A percentile compares a stretch with the other conserved stretches of the same genome.
phyloP scores from a whole-genome alignment of 1,284 basidiomycete genomes.

The Apiotrichum montevideense region DNA sequence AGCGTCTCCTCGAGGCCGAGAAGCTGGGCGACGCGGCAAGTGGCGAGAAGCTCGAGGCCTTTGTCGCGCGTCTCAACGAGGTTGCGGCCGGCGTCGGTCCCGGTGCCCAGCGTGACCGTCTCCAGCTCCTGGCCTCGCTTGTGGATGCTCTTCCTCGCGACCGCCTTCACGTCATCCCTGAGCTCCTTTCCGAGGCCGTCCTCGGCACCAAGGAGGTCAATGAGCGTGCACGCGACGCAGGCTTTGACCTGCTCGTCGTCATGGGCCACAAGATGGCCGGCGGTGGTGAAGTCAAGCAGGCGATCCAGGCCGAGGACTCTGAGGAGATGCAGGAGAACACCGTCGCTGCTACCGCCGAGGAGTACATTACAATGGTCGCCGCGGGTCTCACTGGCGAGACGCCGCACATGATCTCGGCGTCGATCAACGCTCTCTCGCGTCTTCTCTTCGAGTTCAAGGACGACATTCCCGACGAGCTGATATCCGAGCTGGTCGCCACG shows the following conservation, averaged over 20 bases:
- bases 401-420: constrained; percentile 98
- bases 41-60: constrained; percentile 53
- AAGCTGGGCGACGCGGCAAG: constrained; percentile 50
- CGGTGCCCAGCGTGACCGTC: constrained; percentile 88
- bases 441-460: constrained; percentile 96
- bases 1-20: constrained; percentile 61
- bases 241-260: constrained; percentile 82
- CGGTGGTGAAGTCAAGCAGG: constrained; percentile 76
- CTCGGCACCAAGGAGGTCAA: constrained; percentile 98
- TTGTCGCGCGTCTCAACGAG: constrained; percentile 57
- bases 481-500: constrained; percentile 79
- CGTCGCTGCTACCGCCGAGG: constrained; percentile 76
- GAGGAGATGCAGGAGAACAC: constrained; percentile 57
- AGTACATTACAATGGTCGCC: constrained; percentile 95
- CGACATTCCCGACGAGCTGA: constrained; percentile 65
- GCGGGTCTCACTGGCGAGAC: constrained; percentile 88
- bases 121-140: constrained; percentile 68
- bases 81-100: constrained; percentile 62
- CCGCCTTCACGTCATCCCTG: constrained; percentile 76
- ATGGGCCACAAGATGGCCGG: constrained; percentile 90
- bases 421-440: constrained; percentile 87
- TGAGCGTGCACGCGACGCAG: constrained; percentile 79
- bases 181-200: constrained; percentile 88
- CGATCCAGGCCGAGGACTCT: constrained; percentile 62
- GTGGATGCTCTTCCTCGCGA: constrained; percentile 64